phyloP scores from a whole-genome alignment of 176 grass and related monocot species.

The Phoenix dactylifera region DNA sequence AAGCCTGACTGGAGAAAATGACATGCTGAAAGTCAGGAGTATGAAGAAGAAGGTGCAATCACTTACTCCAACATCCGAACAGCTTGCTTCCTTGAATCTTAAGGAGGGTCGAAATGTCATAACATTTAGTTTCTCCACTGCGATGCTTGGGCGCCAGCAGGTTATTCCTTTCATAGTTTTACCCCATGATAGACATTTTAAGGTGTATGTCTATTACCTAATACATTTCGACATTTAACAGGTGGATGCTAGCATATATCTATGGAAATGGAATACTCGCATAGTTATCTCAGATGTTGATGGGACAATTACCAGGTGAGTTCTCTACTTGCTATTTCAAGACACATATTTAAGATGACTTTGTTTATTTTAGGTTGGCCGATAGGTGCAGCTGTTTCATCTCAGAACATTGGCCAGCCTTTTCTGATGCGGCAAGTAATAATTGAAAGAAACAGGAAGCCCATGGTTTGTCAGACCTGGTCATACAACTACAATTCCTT shows the following conservation, averaged over 20 bases:
- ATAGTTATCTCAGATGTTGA: conserved; percentile 98
- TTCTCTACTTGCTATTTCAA: conserved; percentile 2
- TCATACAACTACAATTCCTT: no score
- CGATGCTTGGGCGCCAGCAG: conserved; percentile 89
- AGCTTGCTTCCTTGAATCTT: conserved; percentile 73
- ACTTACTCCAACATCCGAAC: conserved; percentile 68
- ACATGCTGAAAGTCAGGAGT: conserved; percentile 31
- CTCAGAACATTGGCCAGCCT: no score
- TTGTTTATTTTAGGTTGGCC: no score
- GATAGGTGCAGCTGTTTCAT: no score
- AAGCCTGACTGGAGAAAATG: conserved; percentile 26
- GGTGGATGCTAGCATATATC: conserved; percentile 87
- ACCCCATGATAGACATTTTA: no score
- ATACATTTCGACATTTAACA: conserved; percentile 24
- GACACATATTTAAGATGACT: no score
- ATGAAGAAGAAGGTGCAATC: conserved; percentile 43
- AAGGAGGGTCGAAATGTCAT: conserved; percentile 73
- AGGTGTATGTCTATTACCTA: no score
- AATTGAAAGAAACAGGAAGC: no score
- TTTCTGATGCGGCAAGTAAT: no score
- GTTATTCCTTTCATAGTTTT: conserved; percentile 20
- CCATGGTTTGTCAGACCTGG: no score
- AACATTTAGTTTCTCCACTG: conserved; percentile 86
- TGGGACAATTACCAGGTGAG: conserved; percentile 96
- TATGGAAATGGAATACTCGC: conserved; percentile 86